Conservation (phyloP, 495 filamentous ascomycete genomes). For the Rhypophila decipiens region DNA sequence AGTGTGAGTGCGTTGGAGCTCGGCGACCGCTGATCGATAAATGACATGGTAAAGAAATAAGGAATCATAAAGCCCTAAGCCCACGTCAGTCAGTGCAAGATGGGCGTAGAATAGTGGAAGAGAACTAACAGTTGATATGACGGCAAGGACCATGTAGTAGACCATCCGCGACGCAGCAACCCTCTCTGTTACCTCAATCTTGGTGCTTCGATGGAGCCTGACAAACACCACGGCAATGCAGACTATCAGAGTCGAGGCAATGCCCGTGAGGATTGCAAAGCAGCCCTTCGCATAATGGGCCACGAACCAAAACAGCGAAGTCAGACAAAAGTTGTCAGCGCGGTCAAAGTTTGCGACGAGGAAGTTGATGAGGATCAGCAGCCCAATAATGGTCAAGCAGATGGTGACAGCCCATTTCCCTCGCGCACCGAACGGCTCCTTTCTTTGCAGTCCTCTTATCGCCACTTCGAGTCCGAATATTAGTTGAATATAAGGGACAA, state of each 20-base stretch:
- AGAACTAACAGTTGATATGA: slow-evolving; percentile 35
- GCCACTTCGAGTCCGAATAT: slow-evolving; percentile 39
- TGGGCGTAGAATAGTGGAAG: neutral
- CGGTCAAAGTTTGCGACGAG: slow-evolving; percentile 37
- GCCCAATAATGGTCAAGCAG: slow-evolving; percentile 32
- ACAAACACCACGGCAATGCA: slow-evolving; percentile 30
- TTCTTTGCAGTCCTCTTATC: slow-evolving; percentile 29
- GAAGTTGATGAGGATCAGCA: slow-evolving; percentile 33
- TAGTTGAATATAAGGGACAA: slow-evolving; percentile 42
- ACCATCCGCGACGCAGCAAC: slow-evolving; percentile 41
- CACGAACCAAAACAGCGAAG: slow-evolving; percentile 46
- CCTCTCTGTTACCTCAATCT: slow-evolving; percentile 35
- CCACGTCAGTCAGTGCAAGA: slow-evolving; percentile 11
- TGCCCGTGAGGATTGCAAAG: slow-evolving; percentile 31
- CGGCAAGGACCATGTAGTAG: slow-evolving; percentile 36
- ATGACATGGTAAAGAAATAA: slow-evolving; percentile 35
- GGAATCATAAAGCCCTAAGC: slow-evolving; percentile 34
- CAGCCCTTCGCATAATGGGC: slow-evolving; percentile 36
- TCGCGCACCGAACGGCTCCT: slow-evolving; percentile 34
- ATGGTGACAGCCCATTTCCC: slow-evolving; percentile 38
- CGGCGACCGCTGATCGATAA: slow-evolving; percentile 18
- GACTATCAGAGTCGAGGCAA: slow-evolving; percentile 23
- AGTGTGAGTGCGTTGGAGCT: slow-evolving; percentile 26
- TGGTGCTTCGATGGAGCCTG: slow-evolving; percentile 31
- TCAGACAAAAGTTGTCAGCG: slow-evolving; percentile 34